Evolutionary conservation across 2,329 filamentous ascomycete genomes (phyloP), one percentile per base, ranked within the genome.

Genomic region (Phaeomoniella chlamydospora): DNA sequence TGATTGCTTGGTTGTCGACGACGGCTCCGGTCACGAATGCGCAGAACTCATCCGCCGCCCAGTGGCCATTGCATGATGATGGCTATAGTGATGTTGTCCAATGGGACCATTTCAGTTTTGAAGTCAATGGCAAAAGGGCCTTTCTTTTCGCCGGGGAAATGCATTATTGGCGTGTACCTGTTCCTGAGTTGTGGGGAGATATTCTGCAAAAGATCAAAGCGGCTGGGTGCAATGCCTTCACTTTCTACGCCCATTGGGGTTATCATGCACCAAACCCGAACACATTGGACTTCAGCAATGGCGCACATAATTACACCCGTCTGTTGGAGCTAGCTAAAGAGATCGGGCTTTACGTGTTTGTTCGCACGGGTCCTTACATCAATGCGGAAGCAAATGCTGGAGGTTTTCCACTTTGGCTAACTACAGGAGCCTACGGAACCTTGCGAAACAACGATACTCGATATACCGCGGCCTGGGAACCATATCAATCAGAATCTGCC

Each of bases 361-460:
- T 67, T 1, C 59, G 73, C 0, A 70, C 72, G 0, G 73, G 74
- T 0, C 72, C 72, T 0, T 79, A 78, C 38, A 65, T 74, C 39
- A 79, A 78, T 41, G 74, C 73, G 1, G 75, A 78, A 47, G 62
- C 71, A 3, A 75, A 69, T 41, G 72, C 67, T 1, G 74, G 75
- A 18, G 74, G 74, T 0, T 72, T 75, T 38, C 71, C 74, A 0
- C 55, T 74, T 1, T 79, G 74, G 72, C 50, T 73, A 4, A 77
- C 72, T 0, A 76, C 73, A 1, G 74, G 70, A 42, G 38, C 52
- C 56, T 44, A 58, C 57, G 29, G 51, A 1, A 44, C 45, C n/a
- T 41, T 52, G n/a, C 43, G 51, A 14, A 50, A 54, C 26, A 45
- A 54, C 36, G 51, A 54, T 33, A 44, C 48, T 4, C 49, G 51